Evolutionary conservation across 2,329 filamentous ascomycete species (phyloP).

Genomic region (Claviceps sp.): DNA sequence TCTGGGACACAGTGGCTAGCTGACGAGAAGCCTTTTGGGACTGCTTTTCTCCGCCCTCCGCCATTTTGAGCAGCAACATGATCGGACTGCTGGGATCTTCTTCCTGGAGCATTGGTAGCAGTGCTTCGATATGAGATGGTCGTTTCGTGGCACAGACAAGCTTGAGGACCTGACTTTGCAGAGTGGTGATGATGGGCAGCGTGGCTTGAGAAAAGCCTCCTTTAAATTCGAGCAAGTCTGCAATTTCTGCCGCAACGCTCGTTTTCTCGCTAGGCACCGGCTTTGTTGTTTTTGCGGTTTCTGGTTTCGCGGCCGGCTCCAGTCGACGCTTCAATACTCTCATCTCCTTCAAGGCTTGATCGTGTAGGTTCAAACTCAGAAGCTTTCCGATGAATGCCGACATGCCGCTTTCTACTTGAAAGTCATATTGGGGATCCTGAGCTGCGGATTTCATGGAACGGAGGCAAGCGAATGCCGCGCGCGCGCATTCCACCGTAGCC

Average conservation of each 20-base stretch:
- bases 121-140: constrained; percentile 43
- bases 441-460: constrained; percentile 41
- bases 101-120: constrained; percentile 40
- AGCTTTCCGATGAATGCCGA: constrained; percentile 55
- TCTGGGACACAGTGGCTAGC: constrained; percentile 52
- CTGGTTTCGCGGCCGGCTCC: constrained; percentile 23
- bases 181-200: constrained; percentile 43
- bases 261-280: constrained; percentile 16
- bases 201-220: constrained; percentile 27
- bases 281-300: constrained; percentile 20
- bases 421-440: constrained; percentile 40
- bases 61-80: constrained; percentile 38
- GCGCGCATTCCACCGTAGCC: constrained; percentile 54
- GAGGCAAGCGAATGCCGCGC: constrained; percentile 52
- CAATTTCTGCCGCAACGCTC: constrained; percentile 24
- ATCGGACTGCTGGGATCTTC: constrained; percentile 42
- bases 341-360: constrained; percentile 57
- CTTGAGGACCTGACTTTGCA: constrained; percentile 52
- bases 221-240: constrained; percentile 51
- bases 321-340: constrained; percentile 50
- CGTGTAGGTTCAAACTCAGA: constrained; percentile 48
- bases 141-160: constrained; percentile 48
- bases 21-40: constrained; percentile 48
- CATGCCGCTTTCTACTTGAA: constrained; percentile 64
- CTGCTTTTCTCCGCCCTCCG: constrained; percentile 29